Evolutionary conservation across 2,329 filamentous ascomycete genomes (phyloP).

Genomic region (Talaromyces amestolkiae): DNA sequence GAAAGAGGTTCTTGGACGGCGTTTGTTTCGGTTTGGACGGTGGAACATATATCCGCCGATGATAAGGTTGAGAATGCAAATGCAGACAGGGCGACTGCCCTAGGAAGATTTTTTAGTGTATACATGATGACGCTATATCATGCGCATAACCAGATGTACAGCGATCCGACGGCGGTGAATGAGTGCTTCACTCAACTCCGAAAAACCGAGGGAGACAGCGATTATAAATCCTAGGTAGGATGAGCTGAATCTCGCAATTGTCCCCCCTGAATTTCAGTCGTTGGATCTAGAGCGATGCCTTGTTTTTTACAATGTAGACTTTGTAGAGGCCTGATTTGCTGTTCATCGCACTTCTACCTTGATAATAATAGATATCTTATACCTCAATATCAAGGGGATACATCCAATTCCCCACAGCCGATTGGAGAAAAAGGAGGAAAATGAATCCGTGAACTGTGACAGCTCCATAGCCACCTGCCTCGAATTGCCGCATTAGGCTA

Average conservation of each 20-base stretch:
- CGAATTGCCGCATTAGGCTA: not conserved
- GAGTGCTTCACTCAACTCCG: too few species aligned
- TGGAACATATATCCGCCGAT: conserved; percentile 40
- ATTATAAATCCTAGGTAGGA: not conserved
- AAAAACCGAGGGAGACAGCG: not conserved
- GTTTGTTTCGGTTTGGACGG: conserved; percentile 28
- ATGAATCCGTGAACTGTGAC: not conserved
- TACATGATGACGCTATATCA: not conserved
- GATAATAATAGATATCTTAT: not conserved
- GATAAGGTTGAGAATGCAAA: conserved; percentile 23
- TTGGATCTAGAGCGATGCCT: not conserved
- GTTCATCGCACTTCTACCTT: not conserved
- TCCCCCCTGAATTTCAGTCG: not conserved
- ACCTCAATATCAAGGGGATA: not conserved
- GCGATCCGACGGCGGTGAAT: not conserved
- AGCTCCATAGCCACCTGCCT: not conserved
- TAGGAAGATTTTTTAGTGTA: not conserved
- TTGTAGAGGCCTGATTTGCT: not conserved
- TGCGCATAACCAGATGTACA: not conserved
- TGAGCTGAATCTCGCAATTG: not conserved
- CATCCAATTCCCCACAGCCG: not conserved
- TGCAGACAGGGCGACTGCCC: not conserved
- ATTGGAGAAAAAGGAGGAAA: not conserved
- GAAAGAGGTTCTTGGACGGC: conserved; percentile 34
- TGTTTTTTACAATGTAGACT: not conserved